phyloP scores from a whole-genome alignment of 106 monocot species.

The Gastrodia elata region DNA sequence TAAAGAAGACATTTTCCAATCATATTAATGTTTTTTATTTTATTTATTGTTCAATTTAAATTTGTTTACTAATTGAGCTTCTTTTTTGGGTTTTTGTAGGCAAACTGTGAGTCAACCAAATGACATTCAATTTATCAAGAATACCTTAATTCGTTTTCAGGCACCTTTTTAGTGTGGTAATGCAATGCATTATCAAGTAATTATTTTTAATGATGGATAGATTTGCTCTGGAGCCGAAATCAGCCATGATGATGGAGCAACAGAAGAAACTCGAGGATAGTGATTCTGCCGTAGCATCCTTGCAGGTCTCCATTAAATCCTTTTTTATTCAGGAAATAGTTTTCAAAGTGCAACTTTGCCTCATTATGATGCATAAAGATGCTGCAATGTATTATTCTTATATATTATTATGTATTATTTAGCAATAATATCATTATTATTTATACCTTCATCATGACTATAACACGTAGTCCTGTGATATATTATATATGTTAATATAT shows the following conservation, averaged over 20 bases:
- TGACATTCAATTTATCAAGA: background rate
- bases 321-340: too few relatives aligned
- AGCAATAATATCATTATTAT: too few relatives aligned
- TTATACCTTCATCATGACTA: too few relatives aligned
- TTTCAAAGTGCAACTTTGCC: background rate
- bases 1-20: background rate
- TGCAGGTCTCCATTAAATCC: slow-evolving; percentile 54
- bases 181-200: background rate
- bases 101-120: slow-evolving; percentile 51
- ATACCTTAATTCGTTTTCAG: background rate
- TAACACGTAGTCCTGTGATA: too few relatives aligned
- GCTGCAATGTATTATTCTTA: too few relatives aligned
- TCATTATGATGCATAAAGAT: too few relatives aligned
- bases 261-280: slow-evolving; percentile 75
- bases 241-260: slow-evolving; percentile 48
- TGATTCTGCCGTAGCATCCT: slow-evolving; percentile 60
- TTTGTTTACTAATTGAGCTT: slow-evolving; percentile 3
- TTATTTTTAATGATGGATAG: slow-evolving; percentile 24
- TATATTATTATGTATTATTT: too few relatives aligned
- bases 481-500: too few relatives aligned
- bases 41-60: background rate
- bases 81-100: slow-evolving; percentile 52
- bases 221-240: slow-evolving; percentile 85
- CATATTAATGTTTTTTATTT: background rate
- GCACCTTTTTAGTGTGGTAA: background rate